Evolutionary conservation across 2,329 filamentous ascomycete species (phyloP), one percentile per base, ranked within the genome.

Genomic region (Lachnellula subtilissima): DNA sequence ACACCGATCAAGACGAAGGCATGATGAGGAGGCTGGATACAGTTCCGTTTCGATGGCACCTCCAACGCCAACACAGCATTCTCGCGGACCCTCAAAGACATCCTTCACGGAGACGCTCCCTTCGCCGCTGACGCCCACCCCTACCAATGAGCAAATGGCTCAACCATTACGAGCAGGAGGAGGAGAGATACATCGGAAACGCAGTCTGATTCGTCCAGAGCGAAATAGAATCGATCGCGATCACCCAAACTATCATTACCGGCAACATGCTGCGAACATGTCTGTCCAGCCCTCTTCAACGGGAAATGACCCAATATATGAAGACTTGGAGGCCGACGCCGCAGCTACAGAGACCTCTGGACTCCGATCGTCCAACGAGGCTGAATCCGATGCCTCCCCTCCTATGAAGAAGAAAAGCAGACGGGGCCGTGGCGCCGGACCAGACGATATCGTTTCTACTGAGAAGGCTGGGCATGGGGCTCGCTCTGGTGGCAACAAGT

Each of bases 181-280:
- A n/a, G 53, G 59, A 14, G 69, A 72, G 40, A 71, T 82, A 58
- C 69, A 75, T 58, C 85, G 92, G 65, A 97, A 97, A 74, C 85
- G 88, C 70, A 97, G 90, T 72, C 77, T 99, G 61, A 86, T 99
- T 69, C 82, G 89, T 59, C 94, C 94, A 0, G 94, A 99, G 74
- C 84, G 94, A 63, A 88, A 88, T 67, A 84, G 88, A 64, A 90
- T 96, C 64, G 88, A 92, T 65, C 85, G 81, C 61, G 88, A 92
- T 65, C 91, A 97, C 70, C 91, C 92, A 14, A 95, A 97, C 72
- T 99, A 97, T 70, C 83, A 97, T 74, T 99, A 99, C 73, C 86
- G 91, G 64, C 89, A 96, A 71, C 92, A 96, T 82, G 91, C 95
- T 9, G 89, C 91, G 66, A 89, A 93, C 62, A 97, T 99, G 91